These are phyloP conservation scores for Gaeumannomyces tritici DNA, from an alignment of 2,329 filamentous ascomycete species.

Conservation along the genomic window DNA sequence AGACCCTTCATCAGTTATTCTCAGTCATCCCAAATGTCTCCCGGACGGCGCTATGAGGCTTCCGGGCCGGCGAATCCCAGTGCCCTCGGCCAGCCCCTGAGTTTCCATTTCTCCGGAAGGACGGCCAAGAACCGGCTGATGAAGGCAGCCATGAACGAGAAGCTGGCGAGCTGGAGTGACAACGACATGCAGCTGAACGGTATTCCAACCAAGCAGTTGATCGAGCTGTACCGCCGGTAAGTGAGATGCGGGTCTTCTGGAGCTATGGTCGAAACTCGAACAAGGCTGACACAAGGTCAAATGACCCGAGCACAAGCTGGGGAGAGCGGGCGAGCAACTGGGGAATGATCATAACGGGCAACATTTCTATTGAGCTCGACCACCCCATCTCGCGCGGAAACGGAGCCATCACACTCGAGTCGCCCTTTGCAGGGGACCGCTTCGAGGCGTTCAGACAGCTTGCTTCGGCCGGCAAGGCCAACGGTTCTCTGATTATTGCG, in stretches of 20 bases:
- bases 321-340: slow-evolving; percentile 41
- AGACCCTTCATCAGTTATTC: no score
- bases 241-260: no score
- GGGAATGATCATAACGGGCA: slow-evolving; percentile 9
- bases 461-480: slow-evolving; percentile 41
- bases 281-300: no score
- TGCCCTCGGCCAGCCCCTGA: slow-evolving; percentile 33
- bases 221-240: slow-evolving; percentile 49
- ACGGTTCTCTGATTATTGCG: slow-evolving; percentile 49
- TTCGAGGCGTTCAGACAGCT: slow-evolving; percentile 53
- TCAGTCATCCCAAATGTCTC: no score
- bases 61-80: slow-evolving; percentile 12
- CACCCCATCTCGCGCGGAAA: slow-evolving; percentile 23
- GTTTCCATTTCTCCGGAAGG: slow-evolving; percentile 39
- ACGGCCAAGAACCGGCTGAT: slow-evolving; percentile 56
- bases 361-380: slow-evolving; percentile 47
- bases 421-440: slow-evolving; percentile 17
- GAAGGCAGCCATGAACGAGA: slow-evolving; percentile 60
- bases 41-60: no score
- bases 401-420: neutral
- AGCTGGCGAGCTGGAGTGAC: slow-evolving; percentile 49
- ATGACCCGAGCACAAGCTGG: no score
- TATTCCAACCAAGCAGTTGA: slow-evolving; percentile 25
- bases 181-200: slow-evolving; percentile 38
- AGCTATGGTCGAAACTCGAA: no score